A percentile compares a stretch with the other conserved stretches of the same genome.
These are phyloP conservation scores for Fusarium neocosmosporiellum DNA, from an alignment of 2,329 filamentous ascomycete species.

Conservation along the genomic window DNA sequence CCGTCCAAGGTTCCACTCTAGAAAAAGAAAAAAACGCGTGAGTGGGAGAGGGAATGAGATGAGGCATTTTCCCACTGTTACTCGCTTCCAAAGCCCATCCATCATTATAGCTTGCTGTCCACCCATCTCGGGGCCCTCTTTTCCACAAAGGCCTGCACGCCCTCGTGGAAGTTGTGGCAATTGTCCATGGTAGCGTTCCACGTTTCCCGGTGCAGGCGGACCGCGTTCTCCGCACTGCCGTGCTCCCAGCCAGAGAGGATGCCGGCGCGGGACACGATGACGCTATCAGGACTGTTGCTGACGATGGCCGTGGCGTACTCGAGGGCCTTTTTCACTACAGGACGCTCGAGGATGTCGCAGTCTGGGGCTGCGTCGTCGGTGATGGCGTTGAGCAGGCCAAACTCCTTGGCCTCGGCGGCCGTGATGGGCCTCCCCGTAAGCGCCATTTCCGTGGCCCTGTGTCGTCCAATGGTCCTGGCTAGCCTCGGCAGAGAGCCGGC, in stretches of 20 bases:
- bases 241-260: conserved; percentile 76
- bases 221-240: conserved; percentile 69
- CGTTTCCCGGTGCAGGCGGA: conserved; percentile 60
- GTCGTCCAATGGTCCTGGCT: conserved; percentile 72
- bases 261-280: conserved; percentile 76
- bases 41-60: background rate
- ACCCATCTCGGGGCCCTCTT: conserved; percentile 75
- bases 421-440: conserved; percentile 68
- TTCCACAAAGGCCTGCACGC: conserved; percentile 77
- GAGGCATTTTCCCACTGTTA: background rate
- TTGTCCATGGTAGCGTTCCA: conserved; percentile 69
- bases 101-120: conserved; percentile 64
- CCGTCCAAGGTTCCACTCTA: background rate
- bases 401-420: conserved; percentile 68
- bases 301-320: conserved; percentile 68
- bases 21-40: background rate
- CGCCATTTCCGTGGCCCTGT: conserved; percentile 75
- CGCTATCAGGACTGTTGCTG: conserved; percentile 76
- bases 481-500: conserved; percentile 78
- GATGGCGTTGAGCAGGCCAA: conserved; percentile 76
- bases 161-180: conserved; percentile 77
- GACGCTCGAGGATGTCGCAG: conserved; percentile 45
- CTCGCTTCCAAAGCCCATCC: background rate
- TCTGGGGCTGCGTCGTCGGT: conserved; percentile 50
- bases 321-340: conserved; percentile 66